Conservation (phyloP, 768 basidiomycete species). For the Kwoniella sp. region DNA sequence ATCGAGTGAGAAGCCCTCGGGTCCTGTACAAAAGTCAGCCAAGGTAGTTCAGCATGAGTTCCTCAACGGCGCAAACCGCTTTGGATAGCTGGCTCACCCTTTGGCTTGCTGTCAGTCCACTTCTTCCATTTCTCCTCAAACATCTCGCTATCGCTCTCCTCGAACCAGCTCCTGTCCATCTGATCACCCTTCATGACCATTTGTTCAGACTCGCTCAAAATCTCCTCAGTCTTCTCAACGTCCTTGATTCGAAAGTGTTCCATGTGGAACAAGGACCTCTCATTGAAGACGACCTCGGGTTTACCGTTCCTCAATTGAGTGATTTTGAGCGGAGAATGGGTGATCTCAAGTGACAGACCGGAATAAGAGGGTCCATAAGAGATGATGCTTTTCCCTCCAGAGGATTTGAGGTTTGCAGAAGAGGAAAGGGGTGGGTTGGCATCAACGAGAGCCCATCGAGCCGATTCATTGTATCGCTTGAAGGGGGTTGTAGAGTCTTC, state of each 20-base stretch:
- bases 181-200: slow-evolving; percentile 57
- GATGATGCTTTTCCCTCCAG: slow-evolving; percentile 58
- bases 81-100: slow-evolving; percentile 63
- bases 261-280: slow-evolving; percentile 88
- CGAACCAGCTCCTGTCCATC: slow-evolving; percentile 69
- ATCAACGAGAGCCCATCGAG: slow-evolving; percentile 81
- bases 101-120: slow-evolving; percentile 93
- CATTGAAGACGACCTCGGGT: slow-evolving; percentile 86
- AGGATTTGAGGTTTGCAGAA: slow-evolving; percentile 22
- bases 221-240: slow-evolving; percentile 55
- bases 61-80: no score
- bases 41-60: no score
- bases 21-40: no score
- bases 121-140: slow-evolving; percentile 87
- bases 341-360: slow-evolving; percentile 65
- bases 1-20: slow-evolving; percentile 89
- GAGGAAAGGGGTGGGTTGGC: slow-evolving; percentile 63
- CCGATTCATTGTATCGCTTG: slow-evolving; percentile 88
- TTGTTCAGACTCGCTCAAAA: slow-evolving; percentile 58
- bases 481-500: slow-evolving; percentile 64
- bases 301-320: slow-evolving; percentile 71
- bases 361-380: slow-evolving; percentile 67
- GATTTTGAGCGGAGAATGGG: slow-evolving; percentile 75
- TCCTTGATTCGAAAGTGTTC: slow-evolving; percentile 80
- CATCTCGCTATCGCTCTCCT: slow-evolving; percentile 78